Base-by-base conservation (phyloP, 2,329 filamentous ascomycete species). In the Aschersonia sp. region DNA sequence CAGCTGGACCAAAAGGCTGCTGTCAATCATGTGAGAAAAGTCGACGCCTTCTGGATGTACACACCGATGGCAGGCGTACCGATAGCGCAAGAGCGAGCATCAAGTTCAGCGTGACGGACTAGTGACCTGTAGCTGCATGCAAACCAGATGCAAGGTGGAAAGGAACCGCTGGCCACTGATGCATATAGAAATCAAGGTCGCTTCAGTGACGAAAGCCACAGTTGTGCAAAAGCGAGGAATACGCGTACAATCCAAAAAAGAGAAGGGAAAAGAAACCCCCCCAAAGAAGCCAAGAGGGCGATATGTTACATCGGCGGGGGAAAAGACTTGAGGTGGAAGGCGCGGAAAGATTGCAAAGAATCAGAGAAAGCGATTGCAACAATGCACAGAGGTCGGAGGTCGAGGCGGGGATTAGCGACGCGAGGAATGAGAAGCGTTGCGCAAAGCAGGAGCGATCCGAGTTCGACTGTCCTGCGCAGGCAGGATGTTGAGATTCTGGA, bases 181-280 rank as follows among this genome's bases (percentile, higher is more conserved):
- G n/a, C 31, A 35, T 22, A 5, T 5, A 41, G 30, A 35, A 47
- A 35, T 41, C 41, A 30, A 35, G 37, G 39, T 39, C 49, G 46
- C 46, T 48, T 30, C 35, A 31, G 41, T 30, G 44, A 48, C 14
- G 5, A 45, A 45, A 41, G 22, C 39, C 30, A 35, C 37, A 41
- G 32, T 31, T 29, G 45, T 44, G 32, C 39, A 29, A 42, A 45
- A 4, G 22, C 11, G 45, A 32, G 31, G 31, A 40, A 48, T 44
- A 43, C 30, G 22, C 32, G 44, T 43, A 44, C 41, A 42, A 44
- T 47, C 48, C 48, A 50, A 50, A 48, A 44, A 44, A 43, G 30
- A 43, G 32, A 44, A 14, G 30, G 30, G 22, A 40, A 22, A 45
- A 29, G 41, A 22, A 12, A n/a, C 8, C 35, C 8, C 35, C 35